These are phyloP conservation scores for Arthrobotrys megalospora DNA, from an alignment of 2,329 filamentous ascomycete species.

Conservation along the genomic window DNA sequence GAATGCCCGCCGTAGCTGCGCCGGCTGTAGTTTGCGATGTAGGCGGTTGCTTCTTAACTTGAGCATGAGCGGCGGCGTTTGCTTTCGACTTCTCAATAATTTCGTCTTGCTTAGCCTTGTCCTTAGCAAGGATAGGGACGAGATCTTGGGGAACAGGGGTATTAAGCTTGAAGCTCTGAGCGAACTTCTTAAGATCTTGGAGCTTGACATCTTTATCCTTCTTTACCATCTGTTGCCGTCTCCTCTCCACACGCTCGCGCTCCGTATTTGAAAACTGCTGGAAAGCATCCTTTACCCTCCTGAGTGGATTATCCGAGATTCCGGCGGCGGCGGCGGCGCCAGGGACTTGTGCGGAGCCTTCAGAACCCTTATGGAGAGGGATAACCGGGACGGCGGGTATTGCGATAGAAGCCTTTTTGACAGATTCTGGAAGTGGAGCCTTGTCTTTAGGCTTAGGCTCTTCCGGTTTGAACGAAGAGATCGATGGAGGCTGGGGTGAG, in stretches of 20 bases:
- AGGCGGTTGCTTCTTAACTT: slow-evolving; percentile 48
- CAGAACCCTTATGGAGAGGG: slow-evolving; percentile 54
- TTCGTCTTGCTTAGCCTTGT: slow-evolving; percentile 91
- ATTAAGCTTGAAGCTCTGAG: slow-evolving; percentile 91
- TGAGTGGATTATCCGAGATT: slow-evolving; percentile 57
- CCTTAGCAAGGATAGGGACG: slow-evolving; percentile 95
- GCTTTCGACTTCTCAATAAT: slow-evolving; percentile 84
- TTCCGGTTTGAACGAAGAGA: slow-evolving; percentile 58
- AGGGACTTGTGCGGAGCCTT: slow-evolving; percentile 38
- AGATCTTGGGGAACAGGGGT: slow-evolving; percentile 93
- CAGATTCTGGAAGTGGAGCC: slow-evolving; percentile 64
- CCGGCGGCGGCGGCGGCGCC: slow-evolving; percentile 22
- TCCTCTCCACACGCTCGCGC: slow-evolving; percentile 73
- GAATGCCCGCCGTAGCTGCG: slow-evolving; percentile 18
- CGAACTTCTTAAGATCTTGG: slow-evolving; percentile 95
- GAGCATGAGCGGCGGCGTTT: slow-evolving; percentile 63
- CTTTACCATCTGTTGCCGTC: slow-evolving; percentile 68
- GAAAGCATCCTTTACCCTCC: slow-evolving; percentile 74
- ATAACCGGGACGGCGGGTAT: slow-evolving; percentile 49
- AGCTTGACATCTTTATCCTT: slow-evolving; percentile 91
- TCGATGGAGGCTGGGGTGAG: slow-evolving; percentile 56
- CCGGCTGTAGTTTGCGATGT: slow-evolving; percentile 39
- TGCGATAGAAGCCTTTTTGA: slow-evolving; percentile 58
- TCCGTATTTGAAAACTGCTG: slow-evolving; percentile 76
- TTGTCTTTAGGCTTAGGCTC: slow-evolving; percentile 66